Conservation (phyloP, 2,329 filamentous ascomycete genomes). For the Rosellinia necatrix region DNA sequence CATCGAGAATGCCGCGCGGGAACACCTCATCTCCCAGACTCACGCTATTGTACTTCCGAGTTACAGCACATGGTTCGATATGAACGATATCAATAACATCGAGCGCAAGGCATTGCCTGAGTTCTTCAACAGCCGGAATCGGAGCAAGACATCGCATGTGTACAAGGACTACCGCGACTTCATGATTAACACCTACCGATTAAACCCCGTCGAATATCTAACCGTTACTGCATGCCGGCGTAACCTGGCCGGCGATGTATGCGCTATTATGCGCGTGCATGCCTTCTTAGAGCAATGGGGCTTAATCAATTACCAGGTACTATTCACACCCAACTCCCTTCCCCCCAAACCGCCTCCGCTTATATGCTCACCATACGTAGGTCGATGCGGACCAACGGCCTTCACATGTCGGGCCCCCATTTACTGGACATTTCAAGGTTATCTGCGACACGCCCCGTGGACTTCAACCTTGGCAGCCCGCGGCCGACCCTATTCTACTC, state of each 20-base stretch:
- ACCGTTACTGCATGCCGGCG: slow-evolving; percentile 95
- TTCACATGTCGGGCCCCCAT: slow-evolving; percentile 93
- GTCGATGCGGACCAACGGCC: slow-evolving; percentile 95
- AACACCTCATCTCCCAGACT: slow-evolving; percentile 90
- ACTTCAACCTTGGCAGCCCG: slow-evolving; percentile 92
- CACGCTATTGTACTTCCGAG: slow-evolving; percentile 96
- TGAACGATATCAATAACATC: slow-evolving; percentile 87
- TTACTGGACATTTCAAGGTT: slow-evolving; percentile 96
- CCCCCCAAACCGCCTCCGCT: background rate
- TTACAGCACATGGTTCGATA: slow-evolving; percentile 99
- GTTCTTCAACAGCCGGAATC: slow-evolving; percentile 98
- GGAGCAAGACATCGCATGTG: slow-evolving; percentile 94
- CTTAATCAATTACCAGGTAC: slow-evolving; percentile 96
- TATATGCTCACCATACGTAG: slow-evolving; percentile 54
- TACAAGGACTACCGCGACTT: slow-evolving; percentile 99
- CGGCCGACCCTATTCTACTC: slow-evolving; percentile 71
- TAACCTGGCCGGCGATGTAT: slow-evolving; percentile 95
- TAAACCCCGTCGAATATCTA: slow-evolving; percentile 94
- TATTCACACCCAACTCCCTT: too few species aligned
- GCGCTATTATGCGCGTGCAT: slow-evolving; percentile 98
- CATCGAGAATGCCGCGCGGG: slow-evolving; percentile 83
- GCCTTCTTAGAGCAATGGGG: slow-evolving; percentile 99
- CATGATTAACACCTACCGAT: slow-evolving; percentile 98
- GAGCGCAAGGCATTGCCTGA: slow-evolving; percentile 95
- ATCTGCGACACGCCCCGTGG: slow-evolving; percentile 95